These are phyloP conservation scores for Plenodomus tracheiphilus DNA, from an alignment of 2,329 filamentous ascomycete genomes.

Conservation along the genomic window DNA sequence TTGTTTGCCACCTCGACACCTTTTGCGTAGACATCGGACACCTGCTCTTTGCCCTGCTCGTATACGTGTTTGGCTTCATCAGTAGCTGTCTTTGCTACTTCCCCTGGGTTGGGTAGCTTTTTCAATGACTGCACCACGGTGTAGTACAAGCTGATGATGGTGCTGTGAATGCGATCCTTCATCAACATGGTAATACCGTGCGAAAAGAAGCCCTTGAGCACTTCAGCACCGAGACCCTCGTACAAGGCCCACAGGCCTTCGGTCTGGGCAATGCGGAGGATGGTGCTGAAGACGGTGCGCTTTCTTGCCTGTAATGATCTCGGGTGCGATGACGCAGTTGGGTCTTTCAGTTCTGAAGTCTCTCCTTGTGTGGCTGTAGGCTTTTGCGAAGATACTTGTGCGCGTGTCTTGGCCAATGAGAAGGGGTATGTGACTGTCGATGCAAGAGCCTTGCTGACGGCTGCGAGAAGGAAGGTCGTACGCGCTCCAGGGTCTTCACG, in stretches of 20 bases:
- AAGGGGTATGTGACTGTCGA: constrained; percentile 82
- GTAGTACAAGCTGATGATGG: constrained; percentile 74
- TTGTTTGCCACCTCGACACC: constrained; percentile 29
- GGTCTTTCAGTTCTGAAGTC: constrained; percentile 31
- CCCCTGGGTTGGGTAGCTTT: constrained; percentile 46
- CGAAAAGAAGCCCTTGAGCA: constrained; percentile 81
- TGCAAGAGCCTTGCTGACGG: constrained; percentile 76
- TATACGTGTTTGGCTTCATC: constrained; percentile 36
- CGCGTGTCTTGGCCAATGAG: constrained; percentile 78
- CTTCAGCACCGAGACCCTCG: constrained; percentile 73
- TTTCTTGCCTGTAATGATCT: constrained; percentile 32
- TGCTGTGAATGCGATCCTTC: constrained; percentile 75
- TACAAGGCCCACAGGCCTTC: constrained; percentile 75
- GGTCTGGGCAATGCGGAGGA: constrained; percentile 59
- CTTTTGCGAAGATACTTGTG: constrained; percentile 63
- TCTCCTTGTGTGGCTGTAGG: constrained; percentile 32
- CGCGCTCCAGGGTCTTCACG: constrained; percentile 57
- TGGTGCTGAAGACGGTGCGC: constrained; percentile 64
- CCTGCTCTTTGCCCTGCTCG: constrained; percentile 37
- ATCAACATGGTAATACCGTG: constrained; percentile 87
- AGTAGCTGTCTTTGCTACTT: constrained; percentile 40
- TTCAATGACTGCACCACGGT: constrained; percentile 57
- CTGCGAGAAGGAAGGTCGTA: constrained; percentile 69
- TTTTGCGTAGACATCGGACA: constrained; percentile 23
- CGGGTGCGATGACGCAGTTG: constrained; percentile 23